These are phyloP conservation scores for Suhomyces kunorum DNA, from an alignment of 1,139 yeast species.

Conservation along the genomic window DNA sequence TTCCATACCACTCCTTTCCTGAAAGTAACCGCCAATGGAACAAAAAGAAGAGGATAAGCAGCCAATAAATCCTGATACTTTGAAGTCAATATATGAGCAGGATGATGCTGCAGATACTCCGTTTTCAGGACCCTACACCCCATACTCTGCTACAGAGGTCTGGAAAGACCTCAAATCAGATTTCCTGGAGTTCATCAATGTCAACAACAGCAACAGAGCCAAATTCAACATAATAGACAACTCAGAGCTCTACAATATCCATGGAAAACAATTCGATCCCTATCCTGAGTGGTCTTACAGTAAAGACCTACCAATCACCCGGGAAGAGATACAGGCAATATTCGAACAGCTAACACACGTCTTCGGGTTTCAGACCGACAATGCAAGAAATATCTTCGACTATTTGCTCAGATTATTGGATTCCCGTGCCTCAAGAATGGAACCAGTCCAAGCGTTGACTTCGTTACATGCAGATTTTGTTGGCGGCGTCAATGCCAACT, in stretches of 20 bases:
- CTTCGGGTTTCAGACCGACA: constrained; percentile 71
- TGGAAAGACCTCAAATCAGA: not conserved
- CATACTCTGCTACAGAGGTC: not conserved
- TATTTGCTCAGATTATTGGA: constrained; percentile 62
- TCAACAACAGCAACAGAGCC: constrained; percentile 2
- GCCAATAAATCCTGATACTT: not conserved
- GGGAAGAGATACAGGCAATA: constrained; percentile 17
- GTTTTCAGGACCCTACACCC: not conserved
- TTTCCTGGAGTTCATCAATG: not conserved
- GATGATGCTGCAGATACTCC: not conserved
- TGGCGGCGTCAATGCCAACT: constrained; percentile 91
- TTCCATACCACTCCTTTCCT: not conserved
- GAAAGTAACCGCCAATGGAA: no score
- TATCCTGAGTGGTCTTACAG: constrained; percentile 61
- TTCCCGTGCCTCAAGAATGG: constrained; percentile 68
- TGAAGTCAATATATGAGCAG: no score
- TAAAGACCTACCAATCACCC: constrained; percentile 22
- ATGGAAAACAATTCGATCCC: constrained; percentile 45
- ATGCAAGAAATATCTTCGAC: constrained; percentile 64
- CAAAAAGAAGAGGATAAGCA: no score
- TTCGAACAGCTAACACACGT: constrained; percentile 43
- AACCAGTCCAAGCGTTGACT: constrained; percentile 53
- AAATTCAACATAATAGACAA: constrained; percentile 37
- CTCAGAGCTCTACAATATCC: constrained; percentile 40
- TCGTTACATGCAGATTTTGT: constrained; percentile 73